Evolutionary conservation across 2,329 filamentous ascomycete genomes (phyloP).

Genomic region (Epichloe sibirici): DNA sequence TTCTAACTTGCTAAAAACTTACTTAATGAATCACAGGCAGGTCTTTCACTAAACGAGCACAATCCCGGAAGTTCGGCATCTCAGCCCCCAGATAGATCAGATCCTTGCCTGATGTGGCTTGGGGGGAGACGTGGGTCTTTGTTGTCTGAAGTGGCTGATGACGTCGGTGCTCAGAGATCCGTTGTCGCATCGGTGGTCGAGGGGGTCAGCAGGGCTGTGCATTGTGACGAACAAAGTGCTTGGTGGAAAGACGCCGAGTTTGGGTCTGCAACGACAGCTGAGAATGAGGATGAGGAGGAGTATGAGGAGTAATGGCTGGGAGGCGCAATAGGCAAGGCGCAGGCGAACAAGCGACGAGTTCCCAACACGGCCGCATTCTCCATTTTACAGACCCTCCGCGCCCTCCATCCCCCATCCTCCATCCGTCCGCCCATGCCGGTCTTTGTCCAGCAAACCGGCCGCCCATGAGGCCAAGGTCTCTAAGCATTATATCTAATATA

Average conservation of each 20-base stretch:
- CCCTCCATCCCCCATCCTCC: background rate
- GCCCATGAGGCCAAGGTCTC: too few relatives aligned
- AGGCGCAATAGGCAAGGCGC: background rate
- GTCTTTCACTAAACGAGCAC: background rate
- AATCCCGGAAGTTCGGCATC: slow-evolving; percentile 7
- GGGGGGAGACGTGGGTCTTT: background rate
- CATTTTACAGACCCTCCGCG: background rate
- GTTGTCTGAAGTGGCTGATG: background rate
- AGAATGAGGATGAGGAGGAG: too few relatives aligned
- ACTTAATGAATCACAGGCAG: too few relatives aligned
- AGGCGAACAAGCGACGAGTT: background rate
- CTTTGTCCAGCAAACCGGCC: background rate
- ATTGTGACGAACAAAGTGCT: background rate
- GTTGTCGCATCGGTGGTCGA: background rate
- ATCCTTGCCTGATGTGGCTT: background rate
- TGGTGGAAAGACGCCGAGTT: background rate
- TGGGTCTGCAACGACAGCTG: too few relatives aligned
- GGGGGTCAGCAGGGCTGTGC: background rate
- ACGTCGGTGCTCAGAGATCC: too few relatives aligned
- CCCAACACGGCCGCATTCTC: background rate
- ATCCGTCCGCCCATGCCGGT: background rate
- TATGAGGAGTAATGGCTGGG: background rate
- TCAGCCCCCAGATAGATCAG: slow-evolving; percentile 1
- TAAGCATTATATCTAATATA: too few relatives aligned
- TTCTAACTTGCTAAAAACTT: too few relatives aligned